Percentiles rank a stretch among this genome's conserved stretches.
Conservation (phyloP, 73 alveolate genomes). For the Paramecium sexaurelia region DNA sequence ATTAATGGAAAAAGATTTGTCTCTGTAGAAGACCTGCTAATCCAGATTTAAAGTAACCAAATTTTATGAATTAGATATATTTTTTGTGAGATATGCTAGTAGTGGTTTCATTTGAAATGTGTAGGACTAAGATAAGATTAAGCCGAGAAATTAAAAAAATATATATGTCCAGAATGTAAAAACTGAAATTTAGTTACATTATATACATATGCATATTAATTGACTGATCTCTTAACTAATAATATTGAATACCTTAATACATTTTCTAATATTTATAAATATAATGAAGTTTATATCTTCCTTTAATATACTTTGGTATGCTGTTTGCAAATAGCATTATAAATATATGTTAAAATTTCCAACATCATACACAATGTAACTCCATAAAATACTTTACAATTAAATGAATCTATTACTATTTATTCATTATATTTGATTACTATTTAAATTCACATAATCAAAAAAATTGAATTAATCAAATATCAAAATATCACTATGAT, state of each 20-base stretch:
- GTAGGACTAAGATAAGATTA: not conserved
- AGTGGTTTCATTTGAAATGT: slow-evolving; percentile 51
- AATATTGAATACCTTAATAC: slow-evolving; percentile 29
- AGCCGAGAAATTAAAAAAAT: not conserved
- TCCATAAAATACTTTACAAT: not conserved
- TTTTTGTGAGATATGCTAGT: not conserved
- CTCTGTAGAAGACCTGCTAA: slow-evolving; percentile 11
- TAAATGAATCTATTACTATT: not conserved
- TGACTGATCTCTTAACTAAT: slow-evolving; percentile 8
- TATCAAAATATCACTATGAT: not conserved
- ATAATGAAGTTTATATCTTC: slow-evolving; percentile 29
- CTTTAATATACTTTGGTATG: not conserved
- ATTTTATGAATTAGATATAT: not conserved
- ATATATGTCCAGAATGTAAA: not conserved
- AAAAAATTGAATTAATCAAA: not conserved
- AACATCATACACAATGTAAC: not conserved
- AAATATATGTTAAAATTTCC: not conserved
- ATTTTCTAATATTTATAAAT: not conserved
- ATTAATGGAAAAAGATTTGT: not conserved
- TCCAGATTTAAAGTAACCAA: slow-evolving; percentile 40
- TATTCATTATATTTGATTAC: not conserved
- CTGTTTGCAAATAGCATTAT: not conserved
- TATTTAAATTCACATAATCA: not conserved
- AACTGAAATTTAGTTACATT: not conserved
- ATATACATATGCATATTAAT: not conserved